Evolutionary conservation across 257 asterid species (phyloP).

Genomic region (Rhazya stricta): DNA sequence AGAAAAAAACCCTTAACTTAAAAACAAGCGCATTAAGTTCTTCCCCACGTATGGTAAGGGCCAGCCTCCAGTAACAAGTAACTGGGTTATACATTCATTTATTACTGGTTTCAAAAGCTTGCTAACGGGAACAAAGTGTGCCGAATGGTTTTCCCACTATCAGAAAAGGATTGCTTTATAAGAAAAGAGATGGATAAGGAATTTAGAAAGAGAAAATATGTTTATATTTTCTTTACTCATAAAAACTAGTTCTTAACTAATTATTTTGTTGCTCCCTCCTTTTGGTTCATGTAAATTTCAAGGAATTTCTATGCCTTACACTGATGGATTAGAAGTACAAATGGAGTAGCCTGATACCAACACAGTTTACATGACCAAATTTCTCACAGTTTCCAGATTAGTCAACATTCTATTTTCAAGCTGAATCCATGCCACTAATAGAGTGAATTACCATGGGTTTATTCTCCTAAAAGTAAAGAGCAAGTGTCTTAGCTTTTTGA

Average conservation of each 20-base stretch:
- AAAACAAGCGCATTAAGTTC: constrained; percentile 66
- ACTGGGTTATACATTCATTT: constrained; percentile 96
- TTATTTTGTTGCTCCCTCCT: too few relatives aligned
- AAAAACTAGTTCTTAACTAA: not conserved
- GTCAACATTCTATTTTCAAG: not conserved
- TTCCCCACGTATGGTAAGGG: constrained; percentile 60
- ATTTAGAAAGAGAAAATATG: not conserved
- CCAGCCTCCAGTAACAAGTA: constrained; percentile 91
- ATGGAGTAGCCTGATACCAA: too few relatives aligned
- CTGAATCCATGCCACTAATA: not conserved
- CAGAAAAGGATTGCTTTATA: constrained; percentile 14
- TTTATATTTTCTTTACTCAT: not conserved
- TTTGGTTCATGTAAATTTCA: not conserved
- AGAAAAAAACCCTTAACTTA: constrained; percentile 46
- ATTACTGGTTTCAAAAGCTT: constrained; percentile 79
- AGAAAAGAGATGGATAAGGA: constrained; percentile 4
- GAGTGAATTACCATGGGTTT: not conserved
- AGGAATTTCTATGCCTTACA: not conserved
- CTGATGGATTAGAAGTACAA: not conserved
- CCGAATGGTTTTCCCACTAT: constrained; percentile 60
- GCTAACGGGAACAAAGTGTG: constrained; percentile 60
- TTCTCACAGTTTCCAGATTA: not conserved
- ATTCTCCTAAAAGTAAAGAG: too few relatives aligned
- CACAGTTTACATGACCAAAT: not conserved
- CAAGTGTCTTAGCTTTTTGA: too few relatives aligned